These are phyloP conservation scores for Pichia sp. DNA, from an alignment of 1,139 yeast species.

Conservation along the genomic window DNA sequence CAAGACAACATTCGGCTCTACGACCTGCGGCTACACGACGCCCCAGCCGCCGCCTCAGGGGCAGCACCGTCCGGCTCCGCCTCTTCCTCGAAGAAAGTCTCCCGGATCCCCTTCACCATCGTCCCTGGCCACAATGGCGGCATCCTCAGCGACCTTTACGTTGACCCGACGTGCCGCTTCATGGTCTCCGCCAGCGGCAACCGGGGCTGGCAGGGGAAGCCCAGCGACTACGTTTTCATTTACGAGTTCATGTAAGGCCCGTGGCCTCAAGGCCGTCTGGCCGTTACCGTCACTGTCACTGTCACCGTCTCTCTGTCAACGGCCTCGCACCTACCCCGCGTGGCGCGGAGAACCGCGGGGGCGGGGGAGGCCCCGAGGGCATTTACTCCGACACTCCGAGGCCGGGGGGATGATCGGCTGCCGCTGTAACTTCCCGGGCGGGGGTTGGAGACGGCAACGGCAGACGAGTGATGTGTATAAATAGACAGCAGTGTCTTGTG, in stretches of 20 bases:
- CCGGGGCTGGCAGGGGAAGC: slow-evolving; percentile 87
- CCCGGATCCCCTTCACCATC: slow-evolving; percentile 51
- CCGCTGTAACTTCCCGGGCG: not conserved
- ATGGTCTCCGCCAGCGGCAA: slow-evolving; percentile 91
- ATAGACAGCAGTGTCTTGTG: too few relatives aligned
- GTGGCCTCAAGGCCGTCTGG: not conserved
- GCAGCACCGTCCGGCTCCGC: slow-evolving; percentile 31
- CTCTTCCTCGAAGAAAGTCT: slow-evolving; percentile 24
- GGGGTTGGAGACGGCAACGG: not conserved
- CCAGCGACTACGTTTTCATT: slow-evolving; percentile 74
- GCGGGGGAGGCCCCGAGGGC: not conserved
- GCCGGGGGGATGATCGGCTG: not conserved
- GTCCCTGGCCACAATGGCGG: slow-evolving; percentile 65
- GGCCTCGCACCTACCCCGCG: slow-evolving; percentile 4
- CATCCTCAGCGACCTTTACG: slow-evolving; percentile 51
- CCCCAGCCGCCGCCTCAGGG: slow-evolving; percentile 4
- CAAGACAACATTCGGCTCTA: slow-evolving; percentile 84
- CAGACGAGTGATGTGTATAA: too few relatives aligned
- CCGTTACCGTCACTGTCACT: not conserved
- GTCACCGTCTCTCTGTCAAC: too few relatives aligned
- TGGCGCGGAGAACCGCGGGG: not conserved
- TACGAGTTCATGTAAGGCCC: slow-evolving; percentile 54
- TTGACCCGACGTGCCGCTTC: slow-evolving; percentile 84
- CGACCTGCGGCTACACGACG: slow-evolving; percentile 56
- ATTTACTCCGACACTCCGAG: slow-evolving; percentile 8